phyloP scores from a whole-genome alignment of 169 alveolate genomes.

The Plasmodium knowlesi region DNA sequence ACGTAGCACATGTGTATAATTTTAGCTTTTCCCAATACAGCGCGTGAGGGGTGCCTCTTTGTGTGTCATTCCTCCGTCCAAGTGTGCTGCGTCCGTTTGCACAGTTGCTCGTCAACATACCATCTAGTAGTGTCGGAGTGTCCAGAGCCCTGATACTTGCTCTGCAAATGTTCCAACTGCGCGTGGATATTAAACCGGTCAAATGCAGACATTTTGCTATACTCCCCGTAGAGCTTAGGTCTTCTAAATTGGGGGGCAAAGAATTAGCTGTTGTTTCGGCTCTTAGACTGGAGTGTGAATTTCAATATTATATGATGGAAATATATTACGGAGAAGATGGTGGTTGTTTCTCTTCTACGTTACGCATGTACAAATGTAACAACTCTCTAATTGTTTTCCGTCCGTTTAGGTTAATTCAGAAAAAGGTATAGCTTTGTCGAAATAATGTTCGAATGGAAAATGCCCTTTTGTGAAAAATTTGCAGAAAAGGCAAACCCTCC shows the following conservation, averaged over 20 bases:
- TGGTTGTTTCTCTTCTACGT: neutral
- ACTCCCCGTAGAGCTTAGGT: neutral
- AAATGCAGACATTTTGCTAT: constrained; percentile 84
- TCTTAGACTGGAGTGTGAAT: neutral
- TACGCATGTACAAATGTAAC: neutral
- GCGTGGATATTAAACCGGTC: constrained; percentile 92
- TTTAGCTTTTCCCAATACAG: neutral
- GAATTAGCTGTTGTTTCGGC: neutral
- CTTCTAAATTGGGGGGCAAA: neutral
- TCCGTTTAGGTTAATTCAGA: neutral
- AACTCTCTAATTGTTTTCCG: neutral
- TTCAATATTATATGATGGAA: neutral
- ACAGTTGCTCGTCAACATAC: constrained; percentile 78
- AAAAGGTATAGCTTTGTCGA: neutral
- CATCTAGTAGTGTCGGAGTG: constrained; percentile 93
- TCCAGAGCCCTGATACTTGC: constrained; percentile 97
- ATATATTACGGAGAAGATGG: neutral
- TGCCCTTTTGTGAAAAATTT: neutral
- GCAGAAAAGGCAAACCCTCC: neutral
- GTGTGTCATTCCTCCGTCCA: neutral
- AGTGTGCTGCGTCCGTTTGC: neutral
- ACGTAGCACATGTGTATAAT: neutral
- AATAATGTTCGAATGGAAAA: neutral
- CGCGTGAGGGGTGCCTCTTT: neutral
- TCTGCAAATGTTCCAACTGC: constrained; percentile 95